Evolutionary conservation across 306 rosid genomes (phyloP), one percentile per base, ranked within the genome.

Genomic region (Hylodesmum podocarpum): DNA sequence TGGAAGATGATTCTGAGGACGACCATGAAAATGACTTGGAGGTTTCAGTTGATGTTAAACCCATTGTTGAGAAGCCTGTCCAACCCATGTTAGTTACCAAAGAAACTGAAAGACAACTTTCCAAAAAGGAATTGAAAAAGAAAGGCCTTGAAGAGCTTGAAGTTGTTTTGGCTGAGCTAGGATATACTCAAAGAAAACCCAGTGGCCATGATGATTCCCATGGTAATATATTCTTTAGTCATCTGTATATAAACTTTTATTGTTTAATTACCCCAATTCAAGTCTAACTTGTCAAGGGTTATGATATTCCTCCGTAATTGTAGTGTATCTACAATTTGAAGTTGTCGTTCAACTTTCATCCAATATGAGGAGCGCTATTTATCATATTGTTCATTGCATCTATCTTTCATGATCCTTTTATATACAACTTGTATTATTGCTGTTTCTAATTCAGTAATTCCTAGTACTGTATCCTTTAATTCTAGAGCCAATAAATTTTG

Each of bases 91-190:
- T 28, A 16, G 86, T 76, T 58, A 82, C 96, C 39, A 86, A 86
- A 76, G 96, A 90, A 40, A 68, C 91, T 3, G 91, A 90, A 75
- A 84, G 96, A 69, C 96, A 90, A 76, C 96, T 90, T 53, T 90
- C 96, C 4, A 86, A 90, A 82, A 90, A 88, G 81, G 92, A 90
- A 80, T 75, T 85, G 87, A 90, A 90, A 87, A 90, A 90, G 58
- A 90, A 90, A 71, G 96, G 73, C 19, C 96, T 90, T 77, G 88
- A 84, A 77, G 96, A 88, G 78, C 92, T 90, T 58, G 93, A 88
- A 0, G 93, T 90, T 44, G 87, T 88, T 84, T 88, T 91, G 81
- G 93, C 93, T 61, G 96, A 91, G 81, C 78, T 91, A 57, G 96
- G 96, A 50, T 79, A 19, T 7, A 6, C 73, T 51, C 67, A 59